A percentile compares a stretch with the other conserved stretches of the same genome.
phyloP scores from a whole-genome alignment of 2,329 filamentous ascomycete genomes.

The Botryosphaeria dothidea region DNA sequence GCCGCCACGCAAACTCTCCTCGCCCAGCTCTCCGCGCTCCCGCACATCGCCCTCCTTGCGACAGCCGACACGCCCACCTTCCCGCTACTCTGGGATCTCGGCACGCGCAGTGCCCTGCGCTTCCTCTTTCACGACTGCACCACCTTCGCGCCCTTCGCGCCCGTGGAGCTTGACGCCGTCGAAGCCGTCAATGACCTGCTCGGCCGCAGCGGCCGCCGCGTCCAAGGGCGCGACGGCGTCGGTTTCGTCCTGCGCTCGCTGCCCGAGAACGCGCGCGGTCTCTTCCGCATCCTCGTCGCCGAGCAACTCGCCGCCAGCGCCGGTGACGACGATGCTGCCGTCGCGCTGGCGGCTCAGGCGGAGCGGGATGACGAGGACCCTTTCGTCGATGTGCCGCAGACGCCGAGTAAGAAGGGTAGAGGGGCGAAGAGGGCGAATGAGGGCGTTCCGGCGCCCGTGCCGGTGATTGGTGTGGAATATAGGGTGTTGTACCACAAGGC shows the following conservation, averaged over 20 bases:
- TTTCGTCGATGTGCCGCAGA: conserved; percentile 25
- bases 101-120: conserved; percentile 77
- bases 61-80: conserved; percentile 90
- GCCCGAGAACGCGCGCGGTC: conserved; percentile 84
- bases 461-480: conserved; percentile 75
- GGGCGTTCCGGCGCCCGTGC: conserved; percentile 24
- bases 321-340: conserved; percentile 49
- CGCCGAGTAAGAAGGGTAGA: conserved; percentile 28
- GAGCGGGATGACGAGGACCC: conserved; percentile 35
- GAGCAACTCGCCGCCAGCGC: conserved; percentile 76
- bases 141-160: conserved; percentile 73
- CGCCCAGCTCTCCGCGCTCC: conserved; percentile 73
- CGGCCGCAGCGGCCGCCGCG: conserved; percentile 73
- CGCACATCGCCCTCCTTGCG: conserved; percentile 70
- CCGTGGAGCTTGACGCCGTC: conserved; percentile 73
- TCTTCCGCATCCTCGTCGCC: conserved; percentile 82
- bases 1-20: conserved; percentile 70
- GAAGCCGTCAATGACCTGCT: conserved; percentile 88
- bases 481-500: conserved; percentile 91
- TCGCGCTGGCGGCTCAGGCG: conserved; percentile 33
- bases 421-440: conserved; percentile 26
- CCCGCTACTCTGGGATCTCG: conserved; percentile 84
- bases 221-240: conserved; percentile 88
- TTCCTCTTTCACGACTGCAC: conserved; percentile 94
- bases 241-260: conserved; percentile 86